Evolutionary conservation across 169 alveolate species (phyloP).

Genomic region (Babesia bovis): DNA sequence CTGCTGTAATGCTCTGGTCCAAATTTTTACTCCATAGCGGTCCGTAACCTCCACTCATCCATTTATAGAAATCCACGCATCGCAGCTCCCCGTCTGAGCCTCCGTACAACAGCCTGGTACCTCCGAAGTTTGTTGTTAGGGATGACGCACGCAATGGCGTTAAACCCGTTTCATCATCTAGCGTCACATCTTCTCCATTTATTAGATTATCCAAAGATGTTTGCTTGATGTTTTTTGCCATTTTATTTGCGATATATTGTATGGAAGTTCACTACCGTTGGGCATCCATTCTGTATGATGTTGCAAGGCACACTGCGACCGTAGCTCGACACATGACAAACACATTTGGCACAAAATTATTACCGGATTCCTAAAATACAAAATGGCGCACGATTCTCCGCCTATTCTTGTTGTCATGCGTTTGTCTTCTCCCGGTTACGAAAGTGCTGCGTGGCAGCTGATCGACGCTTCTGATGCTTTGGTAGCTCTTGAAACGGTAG

Average conservation of each 20-base stretch:
- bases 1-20: conserved; percentile 44
- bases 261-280: not conserved
- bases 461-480: conserved; percentile 30
- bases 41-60: conserved; percentile 71
- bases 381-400: conserved; percentile 23
- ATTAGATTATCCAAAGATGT: not conserved
- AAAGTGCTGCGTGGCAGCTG: conserved; percentile 31
- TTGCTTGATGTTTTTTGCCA: not conserved
- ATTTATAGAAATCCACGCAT: conserved; percentile 54
- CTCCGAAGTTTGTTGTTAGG: conserved; percentile 34
- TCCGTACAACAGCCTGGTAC: conserved; percentile 40
- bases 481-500: conserved; percentile 23
- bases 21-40: conserved; percentile 49
- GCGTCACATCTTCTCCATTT: conserved; percentile 34
- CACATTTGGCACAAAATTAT: no score
- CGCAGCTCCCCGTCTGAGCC: conserved; percentile 55
- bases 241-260: not conserved
- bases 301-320: no score
- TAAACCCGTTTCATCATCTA: conserved; percentile 60
- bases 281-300: not conserved
- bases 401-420: conserved; percentile 32
- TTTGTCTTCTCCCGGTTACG: conserved; percentile 18
- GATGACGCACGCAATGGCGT: conserved; percentile 23
- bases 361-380: no score
- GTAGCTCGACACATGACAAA: no score